A percentile compares a stretch with the other conserved stretches of the same genome.
These are phyloP conservation scores for Rhamnella rubrinervis DNA, from an alignment of 331 rosid species.

Conservation along the genomic window DNA sequence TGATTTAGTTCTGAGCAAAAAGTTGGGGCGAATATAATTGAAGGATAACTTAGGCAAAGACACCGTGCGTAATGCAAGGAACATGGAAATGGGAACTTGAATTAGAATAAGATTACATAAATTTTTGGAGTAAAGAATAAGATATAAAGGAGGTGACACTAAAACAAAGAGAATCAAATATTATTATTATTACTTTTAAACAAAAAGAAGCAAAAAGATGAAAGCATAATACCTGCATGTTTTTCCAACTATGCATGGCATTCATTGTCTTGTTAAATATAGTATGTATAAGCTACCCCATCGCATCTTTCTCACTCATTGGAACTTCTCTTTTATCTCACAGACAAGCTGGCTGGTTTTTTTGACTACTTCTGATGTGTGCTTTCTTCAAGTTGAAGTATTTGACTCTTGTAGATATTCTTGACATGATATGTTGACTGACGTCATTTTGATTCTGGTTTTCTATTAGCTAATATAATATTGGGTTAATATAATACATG, in stretches of 20 bases:
- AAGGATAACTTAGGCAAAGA: constrained; percentile 15
- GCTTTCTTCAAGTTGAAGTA: constrained; percentile 1
- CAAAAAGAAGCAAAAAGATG: constrained; percentile 18
- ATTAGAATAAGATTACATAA: constrained; percentile 16
- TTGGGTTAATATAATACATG: not conserved
- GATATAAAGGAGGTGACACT: constrained; percentile 16
- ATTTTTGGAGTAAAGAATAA: constrained; percentile 20
- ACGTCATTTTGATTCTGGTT: constrained; percentile 9
- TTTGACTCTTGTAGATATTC: not conserved
- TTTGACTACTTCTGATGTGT: not conserved
- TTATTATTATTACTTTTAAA: no score
- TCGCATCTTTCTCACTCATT: constrained; percentile 11
- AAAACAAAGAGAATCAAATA: constrained; percentile 22
- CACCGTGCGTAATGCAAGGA: constrained; percentile 24
- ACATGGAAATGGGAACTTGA: constrained; percentile 16
- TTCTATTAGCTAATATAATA: constrained; percentile 8
- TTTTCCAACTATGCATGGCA: constrained; percentile 18
- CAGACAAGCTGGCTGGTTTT: constrained; percentile 4
- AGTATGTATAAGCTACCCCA: not conserved
- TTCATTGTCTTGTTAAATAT: constrained; percentile 8
- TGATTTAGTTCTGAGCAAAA: constrained; percentile 6
- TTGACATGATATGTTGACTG: not conserved
- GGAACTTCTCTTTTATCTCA: not conserved
- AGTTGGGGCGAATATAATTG: constrained; percentile 15
- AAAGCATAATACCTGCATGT: constrained; percentile 13